A percentile compares a stretch with the other conserved stretches of the same genome.
These are phyloP conservation scores for Anacardium occidentale DNA, from an alignment of 345 rosid species.

Conservation along the genomic window DNA sequence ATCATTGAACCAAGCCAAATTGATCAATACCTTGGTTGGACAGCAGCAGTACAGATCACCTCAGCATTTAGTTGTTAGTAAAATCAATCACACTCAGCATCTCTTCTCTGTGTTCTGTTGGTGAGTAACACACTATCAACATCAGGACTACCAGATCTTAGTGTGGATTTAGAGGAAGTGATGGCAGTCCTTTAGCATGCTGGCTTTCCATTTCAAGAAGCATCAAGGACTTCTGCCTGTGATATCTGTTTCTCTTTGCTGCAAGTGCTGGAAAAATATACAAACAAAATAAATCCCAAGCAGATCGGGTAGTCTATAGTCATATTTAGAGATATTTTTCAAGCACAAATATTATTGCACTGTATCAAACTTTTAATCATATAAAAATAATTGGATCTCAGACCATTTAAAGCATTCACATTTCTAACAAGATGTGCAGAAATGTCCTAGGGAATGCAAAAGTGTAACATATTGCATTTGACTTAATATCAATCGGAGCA, in stretches of 20 bases:
- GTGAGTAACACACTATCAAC: slow-evolving; percentile 24
- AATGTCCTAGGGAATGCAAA: not conserved
- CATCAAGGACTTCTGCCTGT: slow-evolving; percentile 93
- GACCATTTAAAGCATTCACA: not conserved
- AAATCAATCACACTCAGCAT: slow-evolving; percentile 23
- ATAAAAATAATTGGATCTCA: not conserved
- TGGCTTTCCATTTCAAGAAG: slow-evolving; percentile 93
- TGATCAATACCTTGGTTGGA: slow-evolving; percentile 17
- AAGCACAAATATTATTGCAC: too few species aligned
- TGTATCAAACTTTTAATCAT: too few species aligned
- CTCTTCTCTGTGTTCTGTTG: slow-evolving; percentile 24
- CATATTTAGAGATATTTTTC: too few species aligned
- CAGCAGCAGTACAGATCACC: slow-evolving; percentile 18
- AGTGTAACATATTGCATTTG: not conserved
- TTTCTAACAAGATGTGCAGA: not conserved
- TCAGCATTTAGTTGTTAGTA: slow-evolving; percentile 18
- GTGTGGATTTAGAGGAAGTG: slow-evolving; percentile 61
- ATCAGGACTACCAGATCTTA: slow-evolving; percentile 29
- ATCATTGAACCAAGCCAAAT: slow-evolving; percentile 30
- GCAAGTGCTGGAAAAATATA: slow-evolving; percentile 52
- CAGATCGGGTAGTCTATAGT: too few species aligned
- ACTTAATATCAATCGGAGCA: not conserved
- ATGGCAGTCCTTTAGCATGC: slow-evolving; percentile 81
- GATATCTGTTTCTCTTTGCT: slow-evolving; percentile 90
- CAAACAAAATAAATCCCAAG: too few species aligned